These are phyloP conservation scores for Macrolepiota dolichaula DNA, from an alignment of 768 basidiomycete species.

Conservation along the genomic window DNA sequence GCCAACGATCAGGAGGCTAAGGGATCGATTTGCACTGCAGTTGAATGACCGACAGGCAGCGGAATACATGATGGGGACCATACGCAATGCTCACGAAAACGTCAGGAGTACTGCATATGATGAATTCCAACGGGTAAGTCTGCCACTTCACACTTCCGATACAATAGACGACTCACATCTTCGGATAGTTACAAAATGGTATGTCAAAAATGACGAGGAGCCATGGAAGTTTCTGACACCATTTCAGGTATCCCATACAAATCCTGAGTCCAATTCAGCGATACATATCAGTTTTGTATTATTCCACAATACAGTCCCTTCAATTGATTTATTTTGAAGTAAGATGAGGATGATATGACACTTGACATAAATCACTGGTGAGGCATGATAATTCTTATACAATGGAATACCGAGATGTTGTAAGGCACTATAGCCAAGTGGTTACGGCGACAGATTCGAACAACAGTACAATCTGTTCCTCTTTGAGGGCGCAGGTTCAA, in stretches of 20 bases:
- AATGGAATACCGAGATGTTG: no score
- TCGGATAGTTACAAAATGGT: conserved; percentile 19
- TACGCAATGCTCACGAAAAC: conserved; percentile 94
- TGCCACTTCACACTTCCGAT: conserved; percentile 26
- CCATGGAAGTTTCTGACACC: neutral
- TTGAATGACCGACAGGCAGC: conserved; percentile 89
- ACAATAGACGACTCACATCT: conserved; percentile 27
- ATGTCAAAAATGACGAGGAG: neutral
- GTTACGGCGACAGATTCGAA: conserved; percentile 78
- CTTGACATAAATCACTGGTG: no score
- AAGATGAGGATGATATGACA: no score
- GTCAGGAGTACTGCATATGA: conserved; percentile 92
- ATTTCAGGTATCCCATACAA: conserved; percentile 43
- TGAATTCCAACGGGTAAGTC: conserved; percentile 80
- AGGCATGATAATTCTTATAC: no score
- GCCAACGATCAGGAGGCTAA: conserved; percentile 79
- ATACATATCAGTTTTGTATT: no score
- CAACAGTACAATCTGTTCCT: conserved; percentile 20
- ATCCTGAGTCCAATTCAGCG: conserved; percentile 17
- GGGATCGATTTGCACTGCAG: conserved; percentile 81
- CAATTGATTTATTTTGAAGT: no score
- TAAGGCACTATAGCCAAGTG: conserved; percentile 63
- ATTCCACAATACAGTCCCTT: no score
- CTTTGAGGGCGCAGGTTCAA: conserved; percentile 34
- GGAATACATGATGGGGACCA: conserved; percentile 86